phyloP scores from a whole-genome alignment of 192 early-diverging fungal genomes.

The Mortierella antarctica region DNA sequence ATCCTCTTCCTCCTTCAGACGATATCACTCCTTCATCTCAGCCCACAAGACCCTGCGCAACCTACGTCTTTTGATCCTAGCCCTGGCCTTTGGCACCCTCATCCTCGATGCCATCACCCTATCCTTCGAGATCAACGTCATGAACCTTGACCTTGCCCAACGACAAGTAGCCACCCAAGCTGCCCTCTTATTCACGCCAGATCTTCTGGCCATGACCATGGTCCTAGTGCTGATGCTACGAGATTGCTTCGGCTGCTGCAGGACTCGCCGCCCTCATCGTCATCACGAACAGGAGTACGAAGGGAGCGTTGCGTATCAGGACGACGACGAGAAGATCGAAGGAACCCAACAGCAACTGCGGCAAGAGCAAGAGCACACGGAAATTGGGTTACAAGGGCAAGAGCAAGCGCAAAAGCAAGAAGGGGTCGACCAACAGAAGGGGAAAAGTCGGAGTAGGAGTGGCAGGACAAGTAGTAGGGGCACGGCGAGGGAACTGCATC shows the following conservation, averaged over 20 bases:
- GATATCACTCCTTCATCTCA: background rate
- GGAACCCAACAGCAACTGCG: background rate
- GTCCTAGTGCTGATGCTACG: slow-evolving; percentile 10
- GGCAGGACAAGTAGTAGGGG: background rate
- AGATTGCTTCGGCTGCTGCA: too few species aligned
- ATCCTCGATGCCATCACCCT: slow-evolving; percentile 49
- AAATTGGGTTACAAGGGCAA: background rate
- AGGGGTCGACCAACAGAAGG: too few species aligned
- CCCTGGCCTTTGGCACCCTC: slow-evolving; percentile 16
- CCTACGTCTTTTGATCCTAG: slow-evolving; percentile 21
- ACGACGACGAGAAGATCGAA: background rate
- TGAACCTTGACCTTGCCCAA: slow-evolving; percentile 9
- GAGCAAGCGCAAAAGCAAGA: background rate
- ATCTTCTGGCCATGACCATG: slow-evolving; percentile 31
- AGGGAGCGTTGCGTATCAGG: background rate
- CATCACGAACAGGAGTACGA: background rate
- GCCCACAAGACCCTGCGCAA: slow-evolving; percentile 9
- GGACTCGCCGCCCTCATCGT: background rate
- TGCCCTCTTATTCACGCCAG: slow-evolving; percentile 13
- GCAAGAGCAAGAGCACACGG: slow-evolving; percentile 1
- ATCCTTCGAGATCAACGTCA: slow-evolving; percentile 43
- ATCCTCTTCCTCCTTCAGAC: background rate
- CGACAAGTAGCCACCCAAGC: slow-evolving; percentile 14
- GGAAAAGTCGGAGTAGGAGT: background rate
- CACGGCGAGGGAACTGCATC: background rate